Percentiles rank a stretch among this genome's conserved stretches.
Conservation (phyloP, 345 rosid species). For the Pistacia atlantica region DNA sequence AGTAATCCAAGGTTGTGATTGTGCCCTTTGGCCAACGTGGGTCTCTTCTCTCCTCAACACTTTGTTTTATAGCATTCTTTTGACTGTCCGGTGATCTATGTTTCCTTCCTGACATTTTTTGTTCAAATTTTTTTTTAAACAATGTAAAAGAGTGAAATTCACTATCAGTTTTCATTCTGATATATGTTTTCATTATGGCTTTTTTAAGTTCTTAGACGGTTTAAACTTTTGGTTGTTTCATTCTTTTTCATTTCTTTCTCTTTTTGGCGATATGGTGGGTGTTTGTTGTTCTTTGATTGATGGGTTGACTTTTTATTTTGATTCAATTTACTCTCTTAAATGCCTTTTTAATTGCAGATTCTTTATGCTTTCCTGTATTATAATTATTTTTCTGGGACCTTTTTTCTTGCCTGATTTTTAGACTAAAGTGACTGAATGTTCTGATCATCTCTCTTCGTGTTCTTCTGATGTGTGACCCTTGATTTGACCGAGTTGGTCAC, state of each 20-base stretch:
- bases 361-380: neutral
- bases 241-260: neutral
- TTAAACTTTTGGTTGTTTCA: neutral
- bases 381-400: neutral
- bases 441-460: neutral
- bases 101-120: neutral
- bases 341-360: neutral
- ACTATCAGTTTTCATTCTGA: neutral
- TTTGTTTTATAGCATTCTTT: neutral
- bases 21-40: neutral
- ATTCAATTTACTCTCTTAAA: neutral
- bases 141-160: neutral
- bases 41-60: constrained; percentile 14
- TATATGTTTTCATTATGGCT: neutral
- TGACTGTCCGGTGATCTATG: neutral
- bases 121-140: neutral
- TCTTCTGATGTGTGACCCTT: neutral
- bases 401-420: neutral
- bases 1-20: neutral
- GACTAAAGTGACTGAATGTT: neutral
- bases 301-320: constrained; percentile 9
- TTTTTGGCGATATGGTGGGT: neutral
- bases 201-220: too few species aligned
- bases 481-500: neutral
- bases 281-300: neutral